Base-by-base conservation (phyloP, 768 basidiomycete genomes). In the Holtermanniella nyarrowii region DNA sequence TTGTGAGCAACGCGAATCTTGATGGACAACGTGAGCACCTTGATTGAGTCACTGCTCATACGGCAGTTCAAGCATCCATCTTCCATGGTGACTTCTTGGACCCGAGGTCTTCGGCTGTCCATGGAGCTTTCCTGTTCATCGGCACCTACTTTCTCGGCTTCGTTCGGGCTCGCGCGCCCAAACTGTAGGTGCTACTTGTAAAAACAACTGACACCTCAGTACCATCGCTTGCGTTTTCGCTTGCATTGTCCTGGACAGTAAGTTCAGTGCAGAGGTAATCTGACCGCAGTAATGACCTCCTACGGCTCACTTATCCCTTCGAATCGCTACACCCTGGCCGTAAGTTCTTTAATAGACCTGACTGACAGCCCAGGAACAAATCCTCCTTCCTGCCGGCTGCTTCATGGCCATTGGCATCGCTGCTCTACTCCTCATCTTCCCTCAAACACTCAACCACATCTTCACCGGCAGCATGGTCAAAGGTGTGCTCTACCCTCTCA, bases 41-140 rank as follows among this genome's bases (percentile, higher is more conserved):
- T 25, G 52, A 47, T 22, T 75, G 76, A 4, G 71, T 75, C 20
- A 70, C 70, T 0, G 26, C 59, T 73, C 43, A 27, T 26, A 7
- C 11, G 21, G 41, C 53, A 69, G 65, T 74, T 45, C 67, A 69
- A 43, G 52, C 56, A 1, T 75, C 73, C 24, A 73, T 80, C 27
- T 81, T 81, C 54, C 52, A 69, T 1, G 80, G 79, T 0, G 63
- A 61, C 0, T 82, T 80, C 62, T 70, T 81, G 18, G 79, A 81
- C 51, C 62, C 73, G 27, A 62, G 77, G 65, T 73, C 77, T 1
- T 75, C 75, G 0, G 69, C 74, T 1, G 71, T 79, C 0, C 77
- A 73, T 52, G 80, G 77, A 0, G 72, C 72, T 7, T 80, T 81
- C 59, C 69, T 82, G 7, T 77, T 70, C 22, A 43, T 79, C 14